Conservation (phyloP, 768 basidiomycete species). For the Flagelloscypha sp. region DNA sequence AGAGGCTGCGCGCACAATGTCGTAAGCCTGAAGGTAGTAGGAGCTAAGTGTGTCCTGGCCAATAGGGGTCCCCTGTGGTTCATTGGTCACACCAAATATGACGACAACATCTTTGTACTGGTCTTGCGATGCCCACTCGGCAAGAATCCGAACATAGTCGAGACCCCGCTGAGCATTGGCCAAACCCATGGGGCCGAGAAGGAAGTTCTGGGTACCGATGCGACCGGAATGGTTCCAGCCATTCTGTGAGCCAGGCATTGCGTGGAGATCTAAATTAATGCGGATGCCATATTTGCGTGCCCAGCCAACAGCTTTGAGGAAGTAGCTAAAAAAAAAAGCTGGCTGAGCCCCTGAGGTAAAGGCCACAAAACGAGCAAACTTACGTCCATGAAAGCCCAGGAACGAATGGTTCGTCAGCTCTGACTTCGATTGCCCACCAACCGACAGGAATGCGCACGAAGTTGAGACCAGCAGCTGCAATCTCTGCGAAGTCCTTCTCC, state of each 20-base stretch:
- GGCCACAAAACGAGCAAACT: conserved; percentile 21
- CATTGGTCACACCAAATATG: conserved; percentile 87
- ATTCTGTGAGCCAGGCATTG: conserved; percentile 54
- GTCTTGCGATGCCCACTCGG: conserved; percentile 89
- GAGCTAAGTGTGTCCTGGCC: conserved; percentile 35
- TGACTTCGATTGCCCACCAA: conserved; percentile 58
- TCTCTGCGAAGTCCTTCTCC: conserved; percentile 63
- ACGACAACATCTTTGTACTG: conserved; percentile 76
- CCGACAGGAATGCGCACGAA: conserved; percentile 60
- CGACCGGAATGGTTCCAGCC: conserved; percentile 44
- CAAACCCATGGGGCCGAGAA: conserved; percentile 55
- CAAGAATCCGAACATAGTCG: conserved; percentile 80
- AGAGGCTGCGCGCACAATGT: conserved; percentile 48
- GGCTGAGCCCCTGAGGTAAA: not conserved
- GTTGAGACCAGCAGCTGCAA: conserved; percentile 63
- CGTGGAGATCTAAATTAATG: conserved; percentile 56
- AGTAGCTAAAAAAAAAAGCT: conserved; percentile 31
- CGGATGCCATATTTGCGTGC: conserved; percentile 63
- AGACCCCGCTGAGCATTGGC: conserved; percentile 77
- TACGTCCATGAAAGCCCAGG: conserved; percentile 74
- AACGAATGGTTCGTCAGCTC: conserved; percentile 52
- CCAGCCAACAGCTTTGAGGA: conserved; percentile 54
- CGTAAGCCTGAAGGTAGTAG: conserved; percentile 58
- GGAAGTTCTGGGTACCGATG: conserved; percentile 41
- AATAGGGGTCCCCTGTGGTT: conserved; percentile 53